Conservation (phyloP, 2,329 filamentous ascomycete genomes). For the Paecilomyces sp. region DNA sequence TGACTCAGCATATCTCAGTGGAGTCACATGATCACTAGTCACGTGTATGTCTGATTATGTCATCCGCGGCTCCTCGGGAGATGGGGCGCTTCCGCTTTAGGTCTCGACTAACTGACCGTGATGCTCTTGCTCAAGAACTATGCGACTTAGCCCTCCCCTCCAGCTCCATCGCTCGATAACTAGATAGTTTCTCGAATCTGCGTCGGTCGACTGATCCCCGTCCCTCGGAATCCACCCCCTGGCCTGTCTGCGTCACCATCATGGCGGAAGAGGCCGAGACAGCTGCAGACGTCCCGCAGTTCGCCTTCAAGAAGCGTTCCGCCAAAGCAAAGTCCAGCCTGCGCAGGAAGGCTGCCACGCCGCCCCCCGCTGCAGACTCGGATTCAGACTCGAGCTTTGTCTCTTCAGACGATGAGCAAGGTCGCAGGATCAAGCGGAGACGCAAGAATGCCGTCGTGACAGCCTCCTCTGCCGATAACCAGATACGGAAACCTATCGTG, state of each 20-base stretch:
- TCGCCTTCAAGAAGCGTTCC: slow-evolving; percentile 74
- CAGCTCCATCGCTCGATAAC: background rate
- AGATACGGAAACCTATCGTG: slow-evolving; percentile 35
- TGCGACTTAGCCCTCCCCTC: too few species aligned
- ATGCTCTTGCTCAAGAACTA: too few species aligned
- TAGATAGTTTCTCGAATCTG: slow-evolving; percentile 3
- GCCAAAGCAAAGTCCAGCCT: slow-evolving; percentile 69
- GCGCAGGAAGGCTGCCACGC: slow-evolving; percentile 73
- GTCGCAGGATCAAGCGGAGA: slow-evolving; percentile 70
- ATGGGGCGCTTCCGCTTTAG: background rate
- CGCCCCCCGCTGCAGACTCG: slow-evolving; percentile 55
- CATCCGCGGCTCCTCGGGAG: background rate
- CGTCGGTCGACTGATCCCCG: background rate
- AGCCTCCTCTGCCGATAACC: slow-evolving; percentile 48
- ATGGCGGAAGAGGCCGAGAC: slow-evolving; percentile 24
- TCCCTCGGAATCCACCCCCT: background rate
- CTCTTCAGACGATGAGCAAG: slow-evolving; percentile 69
- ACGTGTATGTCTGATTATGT: background rate
- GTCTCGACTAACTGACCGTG: too few species aligned
- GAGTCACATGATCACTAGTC: background rate
- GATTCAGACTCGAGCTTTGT: slow-evolving; percentile 54
- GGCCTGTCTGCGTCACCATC: background rate
- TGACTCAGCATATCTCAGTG: too few species aligned
- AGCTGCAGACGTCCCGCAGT: slow-evolving; percentile 19
- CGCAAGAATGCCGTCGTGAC: slow-evolving; percentile 64